Percentiles rank a stretch among this genome's conserved stretches.
These are phyloP conservation scores for Odonthalia washingtoniensis DNA, from an alignment of 31 red algal genomes.

Conservation along the genomic window DNA sequence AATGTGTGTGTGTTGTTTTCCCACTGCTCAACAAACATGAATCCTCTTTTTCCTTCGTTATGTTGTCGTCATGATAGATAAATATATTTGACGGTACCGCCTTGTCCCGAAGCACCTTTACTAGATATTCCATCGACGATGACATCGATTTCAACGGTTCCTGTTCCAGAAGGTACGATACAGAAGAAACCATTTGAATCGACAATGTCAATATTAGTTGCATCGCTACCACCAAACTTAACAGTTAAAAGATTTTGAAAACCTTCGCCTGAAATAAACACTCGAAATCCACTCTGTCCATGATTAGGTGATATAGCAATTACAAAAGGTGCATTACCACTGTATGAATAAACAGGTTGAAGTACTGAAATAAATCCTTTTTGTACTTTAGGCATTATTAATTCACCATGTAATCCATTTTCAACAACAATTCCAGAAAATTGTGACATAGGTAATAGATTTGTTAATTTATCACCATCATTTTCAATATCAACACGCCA, in stretches of 20 bases:
- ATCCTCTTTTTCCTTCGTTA: no score
- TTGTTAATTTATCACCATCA: conserved; percentile 8
- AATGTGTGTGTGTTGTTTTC: no score
- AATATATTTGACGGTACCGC: neutral
- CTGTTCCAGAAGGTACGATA: conserved; percentile 53
- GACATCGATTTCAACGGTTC: conserved; percentile 48
- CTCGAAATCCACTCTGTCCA: conserved; percentile 39
- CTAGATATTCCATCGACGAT: conserved; percentile 30
- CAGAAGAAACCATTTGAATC: conserved; percentile 44
- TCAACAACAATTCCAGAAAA: conserved; percentile 49
- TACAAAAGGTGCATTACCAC: conserved; percentile 30
- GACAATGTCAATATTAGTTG: conserved; percentile 17
- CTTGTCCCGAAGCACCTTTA: neutral
- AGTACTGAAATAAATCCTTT: conserved; percentile 50
- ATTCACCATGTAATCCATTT: conserved; percentile 47
- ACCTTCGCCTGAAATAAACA: conserved; percentile 61
- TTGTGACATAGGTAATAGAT: conserved; percentile 27
- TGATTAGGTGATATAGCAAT: conserved; percentile 53
- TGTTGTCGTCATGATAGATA: no score
- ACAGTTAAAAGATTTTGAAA: conserved; percentile 30
- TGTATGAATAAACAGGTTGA: conserved; percentile 23
- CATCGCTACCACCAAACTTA: conserved; percentile 46
- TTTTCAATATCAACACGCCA: conserved; percentile 31
- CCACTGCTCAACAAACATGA: no score
- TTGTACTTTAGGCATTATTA: conserved; percentile 64